phyloP scores from a whole-genome alignment of 306 rosid genomes.

The Nissolia schottii region DNA sequence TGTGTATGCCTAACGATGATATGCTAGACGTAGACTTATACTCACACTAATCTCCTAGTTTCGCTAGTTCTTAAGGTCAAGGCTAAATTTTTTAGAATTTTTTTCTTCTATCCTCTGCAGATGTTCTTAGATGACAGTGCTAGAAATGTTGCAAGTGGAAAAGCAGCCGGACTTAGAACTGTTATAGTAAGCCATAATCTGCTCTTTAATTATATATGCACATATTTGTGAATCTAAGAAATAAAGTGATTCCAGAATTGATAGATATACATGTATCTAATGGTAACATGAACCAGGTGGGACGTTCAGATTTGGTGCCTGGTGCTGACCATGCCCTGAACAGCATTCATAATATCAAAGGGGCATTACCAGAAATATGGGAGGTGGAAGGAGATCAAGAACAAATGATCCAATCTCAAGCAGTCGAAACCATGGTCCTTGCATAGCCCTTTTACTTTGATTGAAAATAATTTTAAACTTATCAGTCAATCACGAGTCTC shows the following conservation, averaged over 20 bases:
- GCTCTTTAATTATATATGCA: conserved; percentile 1
- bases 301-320: conserved; percentile 57
- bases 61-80: too few relatives aligned
- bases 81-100: background rate
- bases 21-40: too few relatives aligned
- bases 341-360: conserved; percentile 85
- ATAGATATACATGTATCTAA: too few relatives aligned
- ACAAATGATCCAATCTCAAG: conserved; percentile 24
- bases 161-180: conserved; percentile 70
- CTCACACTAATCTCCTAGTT: too few relatives aligned
- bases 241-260: background rate
- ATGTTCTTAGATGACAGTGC: conserved; percentile 80
- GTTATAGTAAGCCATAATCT: conserved; percentile 60
- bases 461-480: background rate
- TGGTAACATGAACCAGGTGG: too few relatives aligned
- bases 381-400: conserved; percentile 30
- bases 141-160: conserved; percentile 75
- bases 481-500: conserved; percentile 21
- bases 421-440: conserved; percentile 34
- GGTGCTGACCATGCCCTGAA: conserved; percentile 76
- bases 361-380: conserved; percentile 83
- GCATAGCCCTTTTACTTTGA: conserved; percentile 35
- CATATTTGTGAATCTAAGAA: background rate
- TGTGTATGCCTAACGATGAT: too few relatives aligned
- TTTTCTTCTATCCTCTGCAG: conserved; percentile 38